Percentiles rank a stretch among this genome's conserved stretches.
Evolutionary conservation across 2,329 filamentous ascomycete species (phyloP).

Genomic region (Xylaria sp.): DNA sequence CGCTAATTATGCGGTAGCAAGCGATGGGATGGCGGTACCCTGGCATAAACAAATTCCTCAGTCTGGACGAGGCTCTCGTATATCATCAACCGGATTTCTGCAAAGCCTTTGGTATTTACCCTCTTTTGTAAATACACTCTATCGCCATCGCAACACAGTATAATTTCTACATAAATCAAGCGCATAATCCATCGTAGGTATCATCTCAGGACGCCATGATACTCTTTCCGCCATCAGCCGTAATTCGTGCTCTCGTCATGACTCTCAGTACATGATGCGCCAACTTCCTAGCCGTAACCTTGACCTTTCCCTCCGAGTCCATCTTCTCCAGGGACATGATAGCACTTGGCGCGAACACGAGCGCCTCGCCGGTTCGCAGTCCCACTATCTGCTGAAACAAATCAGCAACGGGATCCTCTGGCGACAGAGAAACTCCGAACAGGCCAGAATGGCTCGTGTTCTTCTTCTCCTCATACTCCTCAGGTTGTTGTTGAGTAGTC

Average conservation of each 20-base stretch:
- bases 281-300: constrained; percentile 45
- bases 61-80: no score
- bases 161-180: no score
- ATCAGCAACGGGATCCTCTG: constrained; percentile 41
- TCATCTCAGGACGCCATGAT: constrained; percentile 58
- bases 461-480: not conserved
- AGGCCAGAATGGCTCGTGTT: not conserved
- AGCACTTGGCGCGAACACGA: constrained; percentile 60
- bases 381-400: constrained; percentile 58
- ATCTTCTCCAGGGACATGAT: constrained; percentile 49
- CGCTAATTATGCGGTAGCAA: no score
- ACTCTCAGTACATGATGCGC: constrained; percentile 56
- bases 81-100: no score
- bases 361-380: constrained; percentile 58
- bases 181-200: no score
- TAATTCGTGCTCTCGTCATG: constrained; percentile 56
- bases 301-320: no score
- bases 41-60: no score
- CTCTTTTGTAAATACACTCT: no score
- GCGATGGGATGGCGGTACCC: no score
- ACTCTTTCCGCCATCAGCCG: constrained; percentile 58
- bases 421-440: constrained; percentile 13
- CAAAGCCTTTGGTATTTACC: no score
- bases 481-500: not conserved
- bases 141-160: no score